Conservation (phyloP, 345 rosid genomes). For the Syzygium aromaticum region DNA sequence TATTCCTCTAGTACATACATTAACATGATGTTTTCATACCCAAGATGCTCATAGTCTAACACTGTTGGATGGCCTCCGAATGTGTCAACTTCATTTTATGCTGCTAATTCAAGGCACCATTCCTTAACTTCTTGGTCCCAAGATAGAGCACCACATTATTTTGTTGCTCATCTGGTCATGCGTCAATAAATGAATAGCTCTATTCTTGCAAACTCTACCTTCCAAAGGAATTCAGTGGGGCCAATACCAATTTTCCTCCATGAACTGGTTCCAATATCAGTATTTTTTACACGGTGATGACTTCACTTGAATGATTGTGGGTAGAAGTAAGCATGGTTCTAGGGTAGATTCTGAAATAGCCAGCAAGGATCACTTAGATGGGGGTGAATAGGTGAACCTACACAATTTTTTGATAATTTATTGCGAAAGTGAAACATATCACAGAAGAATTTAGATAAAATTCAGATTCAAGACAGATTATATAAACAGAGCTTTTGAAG, state of each 20-base stretch:
- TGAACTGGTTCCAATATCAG: not conserved
- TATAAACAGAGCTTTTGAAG: too few species aligned
- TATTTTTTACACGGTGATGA: not conserved
- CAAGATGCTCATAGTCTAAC: not conserved
- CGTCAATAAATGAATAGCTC: not conserved
- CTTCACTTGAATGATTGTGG: not conserved
- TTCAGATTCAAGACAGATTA: too few species aligned
- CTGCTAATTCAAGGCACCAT: not conserved
- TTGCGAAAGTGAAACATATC: too few species aligned
- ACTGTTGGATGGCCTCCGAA: not conserved
- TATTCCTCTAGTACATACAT: not conserved
- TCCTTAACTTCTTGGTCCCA: not conserved
- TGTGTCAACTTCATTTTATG: not conserved
- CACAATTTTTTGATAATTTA: too few species aligned
- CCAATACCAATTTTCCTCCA: not conserved
- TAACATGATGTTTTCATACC: not conserved
- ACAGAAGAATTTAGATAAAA: too few species aligned
- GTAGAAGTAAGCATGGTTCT: not conserved
- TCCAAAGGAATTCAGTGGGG: not conserved
- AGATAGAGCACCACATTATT: not conserved
- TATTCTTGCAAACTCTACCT: not conserved
- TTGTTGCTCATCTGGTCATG: not conserved
- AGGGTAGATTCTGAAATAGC: too few species aligned
- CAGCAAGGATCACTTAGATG: too few species aligned
- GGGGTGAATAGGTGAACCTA: too few species aligned